Evolutionary conservation across 2,329 filamentous ascomycete species (phyloP).

Genomic region (Phyllosticta ampelicida): DNA sequence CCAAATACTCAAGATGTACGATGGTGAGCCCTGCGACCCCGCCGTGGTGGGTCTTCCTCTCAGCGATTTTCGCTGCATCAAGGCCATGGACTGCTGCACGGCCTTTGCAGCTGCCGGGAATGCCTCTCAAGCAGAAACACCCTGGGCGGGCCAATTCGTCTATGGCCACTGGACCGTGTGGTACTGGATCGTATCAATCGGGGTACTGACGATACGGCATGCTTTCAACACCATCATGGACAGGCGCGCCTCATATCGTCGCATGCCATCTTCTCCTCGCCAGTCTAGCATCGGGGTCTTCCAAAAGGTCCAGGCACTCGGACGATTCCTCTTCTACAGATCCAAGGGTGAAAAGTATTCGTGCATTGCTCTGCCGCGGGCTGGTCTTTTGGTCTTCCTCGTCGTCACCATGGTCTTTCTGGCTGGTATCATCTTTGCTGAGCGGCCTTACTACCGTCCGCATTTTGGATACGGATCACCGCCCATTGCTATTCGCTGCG

Average conservation of each 20-base stretch:
- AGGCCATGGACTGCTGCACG: background rate
- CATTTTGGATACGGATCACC: background rate
- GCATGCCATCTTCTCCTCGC: background rate
- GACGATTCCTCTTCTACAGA: background rate
- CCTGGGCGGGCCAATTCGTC: background rate
- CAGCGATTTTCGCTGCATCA: background rate
- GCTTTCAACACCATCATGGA: background rate
- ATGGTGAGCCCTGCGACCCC: background rate
- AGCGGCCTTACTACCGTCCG: background rate
- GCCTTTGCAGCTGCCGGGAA: background rate
- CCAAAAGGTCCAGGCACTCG: background rate
- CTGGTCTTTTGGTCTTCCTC: background rate
- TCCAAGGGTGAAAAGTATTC: background rate
- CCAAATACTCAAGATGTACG: background rate
- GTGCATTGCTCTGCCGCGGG: background rate
- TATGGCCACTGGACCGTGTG: background rate
- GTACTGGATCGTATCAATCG: background rate
- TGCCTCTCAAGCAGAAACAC: background rate
- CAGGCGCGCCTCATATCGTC: background rate
- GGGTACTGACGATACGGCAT: background rate
- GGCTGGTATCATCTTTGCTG: background rate
- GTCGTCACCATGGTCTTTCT: background rate
- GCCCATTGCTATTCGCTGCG: background rate
- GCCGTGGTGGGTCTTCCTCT: background rate
- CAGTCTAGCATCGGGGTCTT: background rate